A percentile compares a stretch with the other conserved stretches of the same genome.
Evolutionary conservation across 108 stramenopile genomes (phyloP).

Genomic region (Schizochytrium sp.): DNA sequence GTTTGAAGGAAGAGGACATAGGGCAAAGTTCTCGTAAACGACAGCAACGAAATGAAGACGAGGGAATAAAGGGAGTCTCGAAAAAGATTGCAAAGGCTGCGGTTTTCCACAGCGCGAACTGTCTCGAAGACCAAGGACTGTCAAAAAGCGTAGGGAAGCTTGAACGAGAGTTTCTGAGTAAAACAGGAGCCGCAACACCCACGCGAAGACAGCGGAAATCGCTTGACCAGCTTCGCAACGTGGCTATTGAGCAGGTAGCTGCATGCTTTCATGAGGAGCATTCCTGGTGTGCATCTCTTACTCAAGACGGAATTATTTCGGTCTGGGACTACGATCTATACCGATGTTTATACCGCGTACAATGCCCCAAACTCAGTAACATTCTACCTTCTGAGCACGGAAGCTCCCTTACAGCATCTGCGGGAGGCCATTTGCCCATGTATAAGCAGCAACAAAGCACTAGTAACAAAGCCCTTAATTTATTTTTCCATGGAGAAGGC

Average conservation of each 20-base stretch:
- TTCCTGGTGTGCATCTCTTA: constrained; percentile 4
- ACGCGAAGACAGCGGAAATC: background rate
- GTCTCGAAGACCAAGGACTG: background rate
- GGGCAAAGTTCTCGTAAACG: no score
- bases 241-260: background rate
- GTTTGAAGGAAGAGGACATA: no score
- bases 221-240: background rate
- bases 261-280: background rate
- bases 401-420: no score
- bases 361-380: background rate
- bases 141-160: background rate
- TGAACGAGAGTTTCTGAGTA: background rate
- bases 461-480: background rate
- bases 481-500: constrained; percentile 24
- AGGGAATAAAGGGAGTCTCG: no score
- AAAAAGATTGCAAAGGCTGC: background rate
- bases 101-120: constrained; percentile 17
- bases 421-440: no score
- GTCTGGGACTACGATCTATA: constrained; percentile 5
- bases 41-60: no score
- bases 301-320: background rate
- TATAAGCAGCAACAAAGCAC: background rate
- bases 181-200: background rate
- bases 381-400: background rate
- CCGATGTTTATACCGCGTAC: background rate